Conservation (phyloP, 441 rosid species). For the Populus trichocarpa region DNA sequence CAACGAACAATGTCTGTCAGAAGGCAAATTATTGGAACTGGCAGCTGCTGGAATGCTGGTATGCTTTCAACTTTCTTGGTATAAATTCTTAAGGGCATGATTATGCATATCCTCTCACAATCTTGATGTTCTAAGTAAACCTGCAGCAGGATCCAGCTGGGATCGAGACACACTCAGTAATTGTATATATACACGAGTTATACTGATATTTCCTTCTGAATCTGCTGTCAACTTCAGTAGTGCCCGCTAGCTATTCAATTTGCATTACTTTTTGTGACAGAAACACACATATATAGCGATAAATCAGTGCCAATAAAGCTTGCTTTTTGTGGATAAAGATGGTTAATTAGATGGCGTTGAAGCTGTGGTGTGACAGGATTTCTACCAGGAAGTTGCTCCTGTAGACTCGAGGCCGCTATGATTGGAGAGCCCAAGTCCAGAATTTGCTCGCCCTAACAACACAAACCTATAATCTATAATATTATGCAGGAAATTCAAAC, state of each 20-base stretch:
- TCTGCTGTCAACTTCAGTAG: not conserved
- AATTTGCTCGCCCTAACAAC: not conserved
- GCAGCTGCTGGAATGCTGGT: not conserved
- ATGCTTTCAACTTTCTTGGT: not conserved
- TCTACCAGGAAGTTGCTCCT: not conserved
- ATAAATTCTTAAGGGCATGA: not conserved
- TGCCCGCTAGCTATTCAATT: not conserved
- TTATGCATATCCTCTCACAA: not conserved
- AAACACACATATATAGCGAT: not conserved
- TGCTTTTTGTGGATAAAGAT: too few species aligned
- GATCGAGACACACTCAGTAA: not conserved
- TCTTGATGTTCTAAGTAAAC: not conserved
- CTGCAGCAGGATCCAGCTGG: slow-evolving; percentile 1
- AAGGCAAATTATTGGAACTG: slow-evolving; percentile 4
- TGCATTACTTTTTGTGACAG: not conserved
- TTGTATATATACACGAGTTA: not conserved
- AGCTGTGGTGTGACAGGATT: not conserved
- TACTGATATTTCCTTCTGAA: not conserved
- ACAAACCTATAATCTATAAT: not conserved
- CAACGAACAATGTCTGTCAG: not conserved
- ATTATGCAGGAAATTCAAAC: too few species aligned
- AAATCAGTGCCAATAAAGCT: not conserved
- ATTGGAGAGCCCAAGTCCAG: not conserved
- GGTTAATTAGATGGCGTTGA: too few species aligned
- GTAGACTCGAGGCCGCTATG: not conserved